These are phyloP conservation scores for Clonostachys byssicola DNA, from an alignment of 2,329 filamentous ascomycete genomes.

Conservation along the genomic window DNA sequence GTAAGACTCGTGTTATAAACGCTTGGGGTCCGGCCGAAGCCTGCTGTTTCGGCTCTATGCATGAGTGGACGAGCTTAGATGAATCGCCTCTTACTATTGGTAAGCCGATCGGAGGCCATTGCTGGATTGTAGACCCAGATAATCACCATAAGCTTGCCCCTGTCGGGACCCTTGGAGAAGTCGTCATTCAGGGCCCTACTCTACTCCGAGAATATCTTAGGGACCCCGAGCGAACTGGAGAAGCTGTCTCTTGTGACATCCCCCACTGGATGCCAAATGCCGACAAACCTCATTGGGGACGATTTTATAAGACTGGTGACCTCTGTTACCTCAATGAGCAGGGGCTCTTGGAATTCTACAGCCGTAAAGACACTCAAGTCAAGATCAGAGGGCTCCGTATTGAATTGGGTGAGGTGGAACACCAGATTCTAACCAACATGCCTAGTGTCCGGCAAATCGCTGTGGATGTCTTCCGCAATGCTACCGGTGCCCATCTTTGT, in stretches of 20 bases:
- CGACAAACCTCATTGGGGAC: not conserved
- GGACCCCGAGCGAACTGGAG: slow-evolving; percentile 15
- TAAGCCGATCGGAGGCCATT: slow-evolving; percentile 2
- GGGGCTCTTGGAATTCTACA: slow-evolving; percentile 12
- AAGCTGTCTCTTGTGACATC: not conserved
- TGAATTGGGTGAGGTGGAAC: slow-evolving; percentile 25
- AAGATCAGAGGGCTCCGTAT: slow-evolving; percentile 49
- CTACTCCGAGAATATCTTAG: slow-evolving; percentile 45
- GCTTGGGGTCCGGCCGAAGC: slow-evolving; percentile 6
- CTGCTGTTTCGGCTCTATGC: slow-evolving; percentile 2
- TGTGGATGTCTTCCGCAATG: slow-evolving; percentile 5
- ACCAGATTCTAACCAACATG: not conserved
- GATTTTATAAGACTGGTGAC: slow-evolving; percentile 10
- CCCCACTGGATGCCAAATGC: not conserved
- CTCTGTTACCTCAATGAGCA: slow-evolving; percentile 1
- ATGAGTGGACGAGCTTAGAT: not conserved
- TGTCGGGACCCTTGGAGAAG: slow-evolving; percentile 6
- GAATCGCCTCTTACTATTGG: slow-evolving; percentile 3
- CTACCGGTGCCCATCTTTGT: not conserved
- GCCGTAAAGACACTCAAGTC: slow-evolving; percentile 17
- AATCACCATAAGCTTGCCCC: slow-evolving; percentile 3
- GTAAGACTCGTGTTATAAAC: slow-evolving; percentile 1
- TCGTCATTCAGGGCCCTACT: slow-evolving; percentile 18
- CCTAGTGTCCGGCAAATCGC: slow-evolving; percentile 1
- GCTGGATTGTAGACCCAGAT: slow-evolving; percentile 5